Conservation (phyloP, 2,329 filamentous ascomycete species). For the Pestalotiopsis sp. region DNA sequence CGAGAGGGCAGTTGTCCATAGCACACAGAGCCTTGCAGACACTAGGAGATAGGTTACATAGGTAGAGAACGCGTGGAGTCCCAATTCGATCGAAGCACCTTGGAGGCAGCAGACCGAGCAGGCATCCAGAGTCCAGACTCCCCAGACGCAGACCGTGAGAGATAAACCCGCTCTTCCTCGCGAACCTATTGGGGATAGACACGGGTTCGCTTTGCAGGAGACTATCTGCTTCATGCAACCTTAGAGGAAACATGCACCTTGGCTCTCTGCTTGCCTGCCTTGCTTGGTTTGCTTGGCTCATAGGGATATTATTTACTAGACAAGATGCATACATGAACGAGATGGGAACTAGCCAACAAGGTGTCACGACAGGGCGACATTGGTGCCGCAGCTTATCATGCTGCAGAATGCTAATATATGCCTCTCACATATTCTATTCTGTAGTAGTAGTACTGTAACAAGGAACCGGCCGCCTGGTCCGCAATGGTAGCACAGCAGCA, state of each 20-base stretch:
- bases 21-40: not conserved
- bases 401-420: not conserved
- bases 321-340: not conserved
- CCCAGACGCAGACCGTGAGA: not conserved
- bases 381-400: not conserved
- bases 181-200: not conserved
- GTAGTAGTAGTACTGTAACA: not conserved
- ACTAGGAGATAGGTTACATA: no score
- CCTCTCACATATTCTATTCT: not conserved
- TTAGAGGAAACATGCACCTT: not conserved
- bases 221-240: not conserved
- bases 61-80: not conserved
- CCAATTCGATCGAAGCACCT: not conserved
- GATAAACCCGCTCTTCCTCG: not conserved
- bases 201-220: not conserved
- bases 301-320: not conserved
- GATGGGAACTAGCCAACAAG: not conserved
- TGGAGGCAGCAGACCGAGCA: not conserved
- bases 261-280: not conserved
- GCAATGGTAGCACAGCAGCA: not conserved
- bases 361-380: not conserved
- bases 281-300: not conserved
- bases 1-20: constrained; percentile 13
- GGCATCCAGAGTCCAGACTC: not conserved
- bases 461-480: not conserved